Base-by-base conservation (phyloP, 257 asterid genomes). In the Coffea canephora region DNA sequence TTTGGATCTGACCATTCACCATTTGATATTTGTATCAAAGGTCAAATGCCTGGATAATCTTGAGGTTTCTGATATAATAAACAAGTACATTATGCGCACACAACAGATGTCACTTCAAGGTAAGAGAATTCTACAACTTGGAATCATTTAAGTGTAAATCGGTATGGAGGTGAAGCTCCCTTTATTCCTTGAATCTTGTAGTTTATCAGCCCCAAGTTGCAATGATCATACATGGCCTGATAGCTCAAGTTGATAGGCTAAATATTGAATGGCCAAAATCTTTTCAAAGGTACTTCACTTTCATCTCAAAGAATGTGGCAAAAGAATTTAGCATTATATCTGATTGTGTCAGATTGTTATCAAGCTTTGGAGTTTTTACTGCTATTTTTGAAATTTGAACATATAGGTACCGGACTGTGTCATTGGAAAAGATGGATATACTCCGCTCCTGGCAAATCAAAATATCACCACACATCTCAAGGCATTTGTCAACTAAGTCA, bases 191-290 rank as follows among this genome's bases (percentile, higher is more conserved):
- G 68, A n/a, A 73, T 78, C 79, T 83, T 84, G 77, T 93, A 95
- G 99, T 82, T 79, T 96, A 96, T 91, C 98, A 89, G 89, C 96
- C 99, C 72, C 90, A 96, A 72, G 78, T 89, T 85, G 96, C 95
- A 71, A 83, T 96, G 72, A 59, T 88, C 76, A 87, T 96, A 81
- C 99, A 87, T 78, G 81, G 91, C 78, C 83, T 87, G 84, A 79
- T 92, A 76, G 96, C 97, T 85, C 99, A 92, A 85, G 90, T 89
- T 41, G 97, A 90, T 84, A 90, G 80, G 88, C 88, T 90, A 76
- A 89, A 85, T 85, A 96, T 96, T 80, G 92, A 92, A 83, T 96
- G 98, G 97, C 99, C 99, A 43, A 94, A 94, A 83, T 91, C 98
- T 78, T 91, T 88, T 83, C 93, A 96, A 13, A 96, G 98, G 99